These are phyloP conservation scores for Aspergillus felis DNA, from an alignment of 2,329 filamentous ascomycete genomes.

Conservation along the genomic window DNA sequence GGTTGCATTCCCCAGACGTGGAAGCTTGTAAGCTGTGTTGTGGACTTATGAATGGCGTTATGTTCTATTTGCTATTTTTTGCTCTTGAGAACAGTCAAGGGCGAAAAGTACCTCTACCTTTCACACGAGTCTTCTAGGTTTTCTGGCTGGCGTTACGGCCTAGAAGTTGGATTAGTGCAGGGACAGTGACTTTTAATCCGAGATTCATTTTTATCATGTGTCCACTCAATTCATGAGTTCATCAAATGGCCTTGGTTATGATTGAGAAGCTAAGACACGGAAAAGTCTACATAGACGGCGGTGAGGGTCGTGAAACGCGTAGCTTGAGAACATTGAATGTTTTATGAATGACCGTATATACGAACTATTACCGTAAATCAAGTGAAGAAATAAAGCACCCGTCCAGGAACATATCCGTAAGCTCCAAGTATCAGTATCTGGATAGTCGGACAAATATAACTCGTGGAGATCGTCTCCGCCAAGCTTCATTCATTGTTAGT, in stretches of 20 bases:
- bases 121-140: neutral
- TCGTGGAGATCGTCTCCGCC: neutral
- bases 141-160: neutral
- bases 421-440: neutral
- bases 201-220: neutral
- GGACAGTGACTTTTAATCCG: neutral
- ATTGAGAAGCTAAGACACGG: neutral
- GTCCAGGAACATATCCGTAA: neutral
- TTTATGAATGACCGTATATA: neutral
- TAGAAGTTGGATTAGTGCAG: neutral
- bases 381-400: neutral
- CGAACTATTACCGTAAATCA: neutral
- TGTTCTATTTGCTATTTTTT: neutral
- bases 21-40: constrained; percentile 50
- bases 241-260: neutral
- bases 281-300: neutral
- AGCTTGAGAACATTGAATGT: neutral
- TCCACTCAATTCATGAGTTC: neutral
- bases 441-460: neutral
- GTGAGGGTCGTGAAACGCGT: neutral
- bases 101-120: neutral
- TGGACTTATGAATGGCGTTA: neutral
- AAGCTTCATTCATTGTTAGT: constrained; percentile 5
- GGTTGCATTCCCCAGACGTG: constrained; percentile 74
- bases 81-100: neutral